These are phyloP conservation scores for Penicillium crustosum DNA, from an alignment of 2,329 filamentous ascomycete species.

Conservation along the genomic window DNA sequence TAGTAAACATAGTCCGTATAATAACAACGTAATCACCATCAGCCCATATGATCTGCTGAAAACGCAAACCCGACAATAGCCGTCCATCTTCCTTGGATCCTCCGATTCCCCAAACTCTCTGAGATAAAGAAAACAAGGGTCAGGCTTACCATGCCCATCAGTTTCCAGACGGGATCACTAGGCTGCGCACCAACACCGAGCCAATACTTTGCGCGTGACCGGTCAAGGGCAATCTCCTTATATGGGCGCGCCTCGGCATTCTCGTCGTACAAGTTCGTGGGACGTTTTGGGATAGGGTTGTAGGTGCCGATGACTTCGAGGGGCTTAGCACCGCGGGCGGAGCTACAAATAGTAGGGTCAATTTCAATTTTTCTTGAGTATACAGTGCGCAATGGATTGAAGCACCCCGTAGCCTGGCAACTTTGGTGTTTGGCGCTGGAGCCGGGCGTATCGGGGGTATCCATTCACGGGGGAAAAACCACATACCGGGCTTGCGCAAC, in stretches of 20 bases:
- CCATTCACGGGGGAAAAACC: constrained; percentile 3
- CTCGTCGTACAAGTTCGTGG: constrained; percentile 50
- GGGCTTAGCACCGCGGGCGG: constrained; percentile 81
- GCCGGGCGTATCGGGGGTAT: not conserved
- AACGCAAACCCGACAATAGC: not conserved
- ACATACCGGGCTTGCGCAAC: constrained; percentile 84
- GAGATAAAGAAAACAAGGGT: not conserved
- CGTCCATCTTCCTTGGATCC: not conserved
- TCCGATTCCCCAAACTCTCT: not conserved
- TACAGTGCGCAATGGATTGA: not conserved
- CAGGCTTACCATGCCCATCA: constrained; percentile 72
- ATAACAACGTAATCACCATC: not conserved
- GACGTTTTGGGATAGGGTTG: constrained; percentile 58
- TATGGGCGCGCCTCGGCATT: constrained; percentile 63
- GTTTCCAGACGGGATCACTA: constrained; percentile 81
- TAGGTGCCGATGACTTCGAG: constrained; percentile 83
- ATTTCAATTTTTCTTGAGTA: not conserved
- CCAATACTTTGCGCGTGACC: constrained; percentile 85
- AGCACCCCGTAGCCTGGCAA: not conserved
- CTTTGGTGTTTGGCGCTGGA: not conserved
- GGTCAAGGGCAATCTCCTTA: constrained; percentile 90
- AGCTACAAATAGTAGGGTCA: constrained; percentile 51
- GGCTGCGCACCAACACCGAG: constrained; percentile 95
- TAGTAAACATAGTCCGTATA: constrained; percentile 1
- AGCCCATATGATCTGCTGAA: not conserved